Percentiles rank a stretch among this genome's conserved stretches.
phyloP scores from a whole-genome alignment of 2,329 filamentous ascomycete genomes.

The Fusarium pseudocircinatum region DNA sequence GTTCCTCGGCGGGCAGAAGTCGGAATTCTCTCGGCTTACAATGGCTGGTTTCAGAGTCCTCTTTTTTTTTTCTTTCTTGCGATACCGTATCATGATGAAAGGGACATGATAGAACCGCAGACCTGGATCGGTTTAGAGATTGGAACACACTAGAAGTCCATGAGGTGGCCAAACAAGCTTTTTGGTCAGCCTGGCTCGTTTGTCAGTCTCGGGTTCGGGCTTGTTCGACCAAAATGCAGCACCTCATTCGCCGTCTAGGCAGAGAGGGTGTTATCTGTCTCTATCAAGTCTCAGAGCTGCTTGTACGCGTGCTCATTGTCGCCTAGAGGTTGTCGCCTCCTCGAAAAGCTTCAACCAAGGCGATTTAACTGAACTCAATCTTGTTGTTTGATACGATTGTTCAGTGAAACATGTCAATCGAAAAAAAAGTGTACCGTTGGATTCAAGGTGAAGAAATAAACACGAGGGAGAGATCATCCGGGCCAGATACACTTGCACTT shows the following conservation, averaged over 20 bases:
- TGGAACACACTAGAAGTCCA: not conserved
- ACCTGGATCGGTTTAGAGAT: conserved; percentile 1
- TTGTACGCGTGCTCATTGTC: conserved; percentile 12
- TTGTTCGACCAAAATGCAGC: not conserved
- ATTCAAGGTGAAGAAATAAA: conserved; percentile 14
- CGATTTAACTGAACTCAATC: not conserved
- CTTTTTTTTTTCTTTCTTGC: no score
- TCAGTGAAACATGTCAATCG: not conserved
- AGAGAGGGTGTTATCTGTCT: conserved; percentile 4
- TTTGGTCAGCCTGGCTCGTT: conserved; percentile 19
- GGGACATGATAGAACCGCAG: not conserved
- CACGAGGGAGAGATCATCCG: conserved; percentile 5
- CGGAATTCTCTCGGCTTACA: conserved; percentile 15
- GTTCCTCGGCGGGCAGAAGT: not conserved
- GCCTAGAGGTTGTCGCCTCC: not conserved
- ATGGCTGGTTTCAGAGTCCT: not conserved
- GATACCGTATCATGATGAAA: not conserved
- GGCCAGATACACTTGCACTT: conserved; percentile 4
- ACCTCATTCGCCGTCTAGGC: not conserved
- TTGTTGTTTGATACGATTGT: not conserved
- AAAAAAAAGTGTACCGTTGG: not conserved
- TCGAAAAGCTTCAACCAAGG: not conserved
- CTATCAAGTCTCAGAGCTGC: conserved; percentile 1
- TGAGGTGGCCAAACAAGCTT: conserved; percentile 5
- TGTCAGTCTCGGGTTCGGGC: conserved; percentile 1